phyloP scores from a whole-genome alignment of 2,329 filamentous ascomycete species.

The Aspergillus hortae region DNA sequence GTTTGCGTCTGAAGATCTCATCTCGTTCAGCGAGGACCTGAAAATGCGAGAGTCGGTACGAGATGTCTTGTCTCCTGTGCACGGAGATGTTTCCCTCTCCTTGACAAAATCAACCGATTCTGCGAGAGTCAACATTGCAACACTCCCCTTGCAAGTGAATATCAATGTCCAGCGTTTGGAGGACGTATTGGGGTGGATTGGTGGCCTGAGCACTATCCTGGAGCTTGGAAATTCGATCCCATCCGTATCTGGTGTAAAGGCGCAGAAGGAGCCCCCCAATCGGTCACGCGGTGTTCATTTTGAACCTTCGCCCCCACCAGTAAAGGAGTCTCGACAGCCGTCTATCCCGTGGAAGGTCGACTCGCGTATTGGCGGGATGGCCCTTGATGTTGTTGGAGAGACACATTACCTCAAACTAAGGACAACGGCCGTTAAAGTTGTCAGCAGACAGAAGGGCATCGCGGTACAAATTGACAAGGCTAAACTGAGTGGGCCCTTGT shows the following conservation, averaged over 20 bases:
- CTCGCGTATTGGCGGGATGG: slow-evolving; percentile 69
- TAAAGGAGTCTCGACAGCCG: slow-evolving; percentile 11
- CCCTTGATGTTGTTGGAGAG: slow-evolving; percentile 72
- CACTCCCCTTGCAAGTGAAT: slow-evolving; percentile 70
- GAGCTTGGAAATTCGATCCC: slow-evolving; percentile 83
- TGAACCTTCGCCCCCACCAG: slow-evolving; percentile 41
- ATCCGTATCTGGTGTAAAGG: slow-evolving; percentile 59
- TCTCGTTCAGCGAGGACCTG: slow-evolving; percentile 50
- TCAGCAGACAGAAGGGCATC: slow-evolving; percentile 69
- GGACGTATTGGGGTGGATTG: slow-evolving; percentile 83
- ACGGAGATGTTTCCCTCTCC: slow-evolving; percentile 39
- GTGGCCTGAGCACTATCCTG: slow-evolving; percentile 84
- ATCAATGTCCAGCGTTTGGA: slow-evolving; percentile 79
- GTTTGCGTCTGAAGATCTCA: slow-evolving; percentile 47
- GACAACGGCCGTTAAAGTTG: slow-evolving; percentile 76
- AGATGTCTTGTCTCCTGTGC: slow-evolving; percentile 35
- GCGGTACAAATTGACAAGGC: slow-evolving; percentile 72
- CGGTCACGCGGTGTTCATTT: slow-evolving; percentile 55
- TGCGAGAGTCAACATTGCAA: slow-evolving; percentile 60
- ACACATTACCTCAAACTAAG: slow-evolving; percentile 71
- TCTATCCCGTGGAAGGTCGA: slow-evolving; percentile 61
- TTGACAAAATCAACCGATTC: slow-evolving; percentile 28
- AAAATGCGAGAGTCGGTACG: slow-evolving; percentile 46
- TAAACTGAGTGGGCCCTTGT: slow-evolving; percentile 68
- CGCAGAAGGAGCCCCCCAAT: slow-evolving; percentile 28